These are phyloP conservation scores for Kodamaea arcana DNA, from an alignment of 1,139 yeast genomes.

Conservation along the genomic window DNA sequence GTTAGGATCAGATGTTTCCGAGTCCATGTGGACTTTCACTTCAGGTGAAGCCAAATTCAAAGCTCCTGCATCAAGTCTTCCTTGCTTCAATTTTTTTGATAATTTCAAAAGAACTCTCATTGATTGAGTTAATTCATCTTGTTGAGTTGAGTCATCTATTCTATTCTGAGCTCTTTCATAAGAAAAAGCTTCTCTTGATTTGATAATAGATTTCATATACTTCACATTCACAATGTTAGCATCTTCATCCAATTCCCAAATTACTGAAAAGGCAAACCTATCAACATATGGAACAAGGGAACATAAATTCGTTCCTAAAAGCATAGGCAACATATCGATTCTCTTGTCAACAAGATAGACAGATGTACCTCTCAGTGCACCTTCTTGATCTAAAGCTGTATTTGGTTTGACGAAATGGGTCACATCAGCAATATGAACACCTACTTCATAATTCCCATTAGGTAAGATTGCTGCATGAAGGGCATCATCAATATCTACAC, in stretches of 20 bases:
- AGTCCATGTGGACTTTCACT: conserved; percentile 94
- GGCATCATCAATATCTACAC: conserved; percentile 99
- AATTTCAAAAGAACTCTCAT: conserved; percentile 77
- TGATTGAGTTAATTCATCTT: conserved; percentile 82
- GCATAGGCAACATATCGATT: conserved; percentile 97
- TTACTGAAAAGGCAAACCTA: conserved; percentile 89
- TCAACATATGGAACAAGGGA: conserved; percentile 94
- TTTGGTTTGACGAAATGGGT: conserved; percentile 94
- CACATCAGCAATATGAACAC: conserved; percentile 99
- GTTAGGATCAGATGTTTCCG: conserved; percentile 95
- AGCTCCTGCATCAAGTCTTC: conserved; percentile 92
- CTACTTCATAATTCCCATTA: conserved; percentile 93
- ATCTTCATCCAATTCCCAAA: conserved; percentile 89
- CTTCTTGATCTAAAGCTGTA: conserved; percentile 91
- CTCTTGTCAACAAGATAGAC: conserved; percentile 97
- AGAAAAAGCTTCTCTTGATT: conserved; percentile 91
- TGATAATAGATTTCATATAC: conserved; percentile 84
- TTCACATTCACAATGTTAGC: conserved; percentile 82
- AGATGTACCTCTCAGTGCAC: conserved; percentile 95
- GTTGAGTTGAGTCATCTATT: conserved; percentile 74
- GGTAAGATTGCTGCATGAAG: conserved; percentile 80
- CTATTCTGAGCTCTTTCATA: conserved; percentile 90
- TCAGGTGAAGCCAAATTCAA: conserved; percentile 96
- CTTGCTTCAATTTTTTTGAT: conserved; percentile 80
- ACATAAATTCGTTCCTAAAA: conserved; percentile 93